These are phyloP conservation scores for Casuarina cunninghamiana DNA, from an alignment of 306 rosid genomes.

Conservation along the genomic window DNA sequence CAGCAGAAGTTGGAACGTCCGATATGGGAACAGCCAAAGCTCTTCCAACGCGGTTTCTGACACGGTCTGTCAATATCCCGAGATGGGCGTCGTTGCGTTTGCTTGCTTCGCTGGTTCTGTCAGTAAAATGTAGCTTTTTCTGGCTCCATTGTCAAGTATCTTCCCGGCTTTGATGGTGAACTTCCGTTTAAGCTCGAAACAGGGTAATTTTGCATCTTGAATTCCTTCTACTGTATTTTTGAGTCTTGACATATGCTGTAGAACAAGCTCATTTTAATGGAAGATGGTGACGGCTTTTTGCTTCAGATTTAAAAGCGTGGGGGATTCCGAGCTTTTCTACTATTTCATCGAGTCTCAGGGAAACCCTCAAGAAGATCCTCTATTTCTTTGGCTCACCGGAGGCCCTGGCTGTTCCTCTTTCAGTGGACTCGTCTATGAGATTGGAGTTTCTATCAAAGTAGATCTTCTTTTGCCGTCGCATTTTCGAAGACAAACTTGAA, in stretches of 20 bases:
- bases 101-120: not conserved
- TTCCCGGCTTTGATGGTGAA: conserved; percentile 23
- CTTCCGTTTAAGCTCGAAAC: conserved; percentile 20
- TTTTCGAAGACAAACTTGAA: no score
- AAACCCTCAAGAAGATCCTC: conserved; percentile 27
- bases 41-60: not conserved
- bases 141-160: conserved; percentile 2
- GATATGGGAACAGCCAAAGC: no score
- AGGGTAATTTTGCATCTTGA: not conserved
- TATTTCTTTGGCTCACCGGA: conserved; percentile 27
- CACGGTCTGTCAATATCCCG: no score
- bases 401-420: conserved; percentile 32
- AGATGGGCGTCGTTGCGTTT: not conserved
- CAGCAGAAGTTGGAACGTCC: no score
- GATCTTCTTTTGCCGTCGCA: no score
- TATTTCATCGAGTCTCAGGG: conserved; percentile 24
- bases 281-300: not conserved
- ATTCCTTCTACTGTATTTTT: not conserved
- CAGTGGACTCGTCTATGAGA: conserved; percentile 20
- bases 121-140: conserved; percentile 18
- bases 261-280: not conserved
- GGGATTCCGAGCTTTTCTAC: conserved; percentile 22
- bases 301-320: conserved; percentile 22
- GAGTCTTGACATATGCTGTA: not conserved
- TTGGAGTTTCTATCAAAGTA: not conserved